Evolutionary conservation across 345 rosid genomes (phyloP).

Genomic region (Microcos paniculata): DNA sequence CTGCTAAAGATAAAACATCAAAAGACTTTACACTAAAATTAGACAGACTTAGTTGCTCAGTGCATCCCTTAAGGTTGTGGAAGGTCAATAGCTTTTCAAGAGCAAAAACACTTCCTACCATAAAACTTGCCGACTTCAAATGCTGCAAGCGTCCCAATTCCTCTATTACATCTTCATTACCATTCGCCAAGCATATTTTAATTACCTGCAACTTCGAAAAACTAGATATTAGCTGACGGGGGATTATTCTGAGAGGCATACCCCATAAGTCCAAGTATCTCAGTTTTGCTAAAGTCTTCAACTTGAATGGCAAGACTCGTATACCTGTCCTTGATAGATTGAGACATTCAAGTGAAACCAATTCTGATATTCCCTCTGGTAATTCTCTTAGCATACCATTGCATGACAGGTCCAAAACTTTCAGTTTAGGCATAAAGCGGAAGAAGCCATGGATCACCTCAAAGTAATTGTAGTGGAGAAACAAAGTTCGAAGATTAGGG

Average conservation of each 20-base stretch:
- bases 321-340: background rate
- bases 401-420: background rate
- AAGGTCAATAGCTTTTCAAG: background rate
- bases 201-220: no score
- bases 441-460: background rate
- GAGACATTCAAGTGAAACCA: background rate
- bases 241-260: no score
- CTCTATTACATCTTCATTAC: background rate
- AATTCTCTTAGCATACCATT: background rate
- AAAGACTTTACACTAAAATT: background rate
- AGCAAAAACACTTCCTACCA: background rate
- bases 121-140: background rate
- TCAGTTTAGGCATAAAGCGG: background rate
- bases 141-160: background rate
- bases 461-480: background rate
- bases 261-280: no score
- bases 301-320: no score
- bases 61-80: background rate
- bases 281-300: no score
- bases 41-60: background rate
- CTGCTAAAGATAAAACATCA: background rate
- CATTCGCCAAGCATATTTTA: no score
- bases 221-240: no score
- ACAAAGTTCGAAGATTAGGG: slow-evolving; percentile 6
- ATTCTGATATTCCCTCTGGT: background rate